Evolutionary conservation across 805 yeast species (phyloP), one percentile per base, ranked within the genome.

Genomic region (Pichia nanzhaoensis): DNA sequence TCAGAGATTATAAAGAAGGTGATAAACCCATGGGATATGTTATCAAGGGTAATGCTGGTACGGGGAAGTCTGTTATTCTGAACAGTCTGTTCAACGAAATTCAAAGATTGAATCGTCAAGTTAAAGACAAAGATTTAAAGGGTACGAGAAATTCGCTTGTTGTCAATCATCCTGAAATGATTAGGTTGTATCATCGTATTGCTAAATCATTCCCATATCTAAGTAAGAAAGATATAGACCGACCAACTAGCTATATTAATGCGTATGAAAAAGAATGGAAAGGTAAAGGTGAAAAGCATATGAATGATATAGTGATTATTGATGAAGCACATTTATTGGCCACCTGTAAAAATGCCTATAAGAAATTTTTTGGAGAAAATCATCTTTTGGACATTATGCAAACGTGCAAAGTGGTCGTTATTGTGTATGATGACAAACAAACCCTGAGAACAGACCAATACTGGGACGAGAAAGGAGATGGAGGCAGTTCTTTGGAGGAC

Each of bases 101-200:
- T 14, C 75, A 71, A 48, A 59, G 51, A 34, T 30, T 54, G 4
- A 49, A 68, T 3, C 53, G 50, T 37, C 48, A 50, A 3, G 37
- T 37, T 6, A 42, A 37, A 2, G 32, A 34, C 3, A 57, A 57
- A 31, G 51, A 56, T 32, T 33, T 51, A 1, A 44, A 67, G 17
- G 45, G 51, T 5, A 66, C 70, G 1, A 51, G 53, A 14, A 71
- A 71, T 45, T 67, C 58, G 43, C 53, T 71, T 17, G 65, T 70
- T 2, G 76, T 71, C 1, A 71, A 71, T 41, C 75, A 71, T 50
- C 76, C 76, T 1, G 76, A 71, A 48, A 71, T 71, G 75, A 50
- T 71, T 33, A 70, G 70, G 53, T 49, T 71, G 14, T 71, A 71
- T 42, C 64, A 65, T 43, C 61, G 73, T 45, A 65, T 70, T 10